Evolutionary conservation across 2,329 filamentous ascomycete genomes (phyloP).

Genomic region (Fusarium nisikadoi): DNA sequence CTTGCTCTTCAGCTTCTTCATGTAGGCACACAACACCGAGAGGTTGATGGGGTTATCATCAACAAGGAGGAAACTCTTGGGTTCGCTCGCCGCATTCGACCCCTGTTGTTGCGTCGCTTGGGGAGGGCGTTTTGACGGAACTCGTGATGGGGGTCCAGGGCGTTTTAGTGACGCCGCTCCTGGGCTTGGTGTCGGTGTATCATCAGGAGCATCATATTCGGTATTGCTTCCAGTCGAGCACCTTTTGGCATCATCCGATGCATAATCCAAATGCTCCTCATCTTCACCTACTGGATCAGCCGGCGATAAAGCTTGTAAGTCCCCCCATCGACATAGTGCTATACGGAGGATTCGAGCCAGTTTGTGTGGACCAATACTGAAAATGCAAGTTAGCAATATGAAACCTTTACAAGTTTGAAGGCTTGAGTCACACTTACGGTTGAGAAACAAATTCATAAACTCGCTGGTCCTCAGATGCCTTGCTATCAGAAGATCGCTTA

Average conservation of each 20-base stretch:
- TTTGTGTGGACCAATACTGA: conserved; percentile 52
- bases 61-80: conserved; percentile 32
- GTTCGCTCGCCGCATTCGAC: not conserved
- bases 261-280: not conserved
- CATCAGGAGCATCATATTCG: not conserved
- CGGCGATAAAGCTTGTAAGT: conserved; percentile 22
- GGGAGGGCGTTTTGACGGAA: not conserved
- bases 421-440: conserved; percentile 44
- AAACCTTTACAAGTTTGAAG: not conserved
- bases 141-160: not conserved
- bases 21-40: conserved; percentile 41
- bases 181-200: not conserved
- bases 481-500: conserved; percentile 32
- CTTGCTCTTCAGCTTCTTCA: conserved; percentile 48
- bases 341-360: conserved; percentile 48
- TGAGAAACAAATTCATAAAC: conserved; percentile 54
- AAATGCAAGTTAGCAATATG: not conserved
- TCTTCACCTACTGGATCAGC: not conserved
- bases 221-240: not conserved
- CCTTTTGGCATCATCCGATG: not conserved
- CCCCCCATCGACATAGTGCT: conserved; percentile 44
- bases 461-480: conserved; percentile 24
- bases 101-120: not conserved
- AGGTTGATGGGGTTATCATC: conserved; percentile 40
- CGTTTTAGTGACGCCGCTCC: not conserved